Evolutionary conservation across 345 rosid genomes (phyloP).

Genomic region (Lagerstroemia speciosa): DNA sequence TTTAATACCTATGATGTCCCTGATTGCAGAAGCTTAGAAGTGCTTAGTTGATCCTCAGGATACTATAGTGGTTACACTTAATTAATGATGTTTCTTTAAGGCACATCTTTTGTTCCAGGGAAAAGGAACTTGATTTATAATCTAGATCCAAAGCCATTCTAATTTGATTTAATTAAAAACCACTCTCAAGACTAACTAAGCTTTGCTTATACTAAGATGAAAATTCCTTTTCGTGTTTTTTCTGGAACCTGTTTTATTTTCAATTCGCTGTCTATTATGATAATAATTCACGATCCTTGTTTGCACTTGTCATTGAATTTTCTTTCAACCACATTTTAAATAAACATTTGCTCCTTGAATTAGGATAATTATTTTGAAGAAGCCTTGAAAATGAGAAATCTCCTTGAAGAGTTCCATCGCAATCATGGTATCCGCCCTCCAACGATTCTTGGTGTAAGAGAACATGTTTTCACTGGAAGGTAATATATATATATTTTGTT

Average conservation of each 20-base stretch:
- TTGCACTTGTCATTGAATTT: not conserved
- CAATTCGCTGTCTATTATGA: not conserved
- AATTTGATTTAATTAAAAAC: not conserved
- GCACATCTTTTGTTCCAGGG: not conserved
- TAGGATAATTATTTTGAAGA: conserved; percentile 99
- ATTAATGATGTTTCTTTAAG: not conserved
- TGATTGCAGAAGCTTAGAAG: not conserved
- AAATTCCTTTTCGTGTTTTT: not conserved
- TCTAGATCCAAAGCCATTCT: not conserved
- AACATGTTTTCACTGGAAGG: conserved; percentile 98
- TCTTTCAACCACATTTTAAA: not conserved
- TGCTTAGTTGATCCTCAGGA: too few species aligned
- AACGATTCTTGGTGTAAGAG: conserved; percentile 98
- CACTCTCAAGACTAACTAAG: not conserved
- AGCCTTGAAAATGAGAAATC: conserved; percentile 97
- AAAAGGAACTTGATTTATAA: not conserved
- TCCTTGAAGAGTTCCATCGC: conserved; percentile 74
- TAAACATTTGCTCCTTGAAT: not conserved
- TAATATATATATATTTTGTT: conserved; percentile 14
- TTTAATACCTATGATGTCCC: not conserved
- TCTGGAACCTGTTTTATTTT: not conserved
- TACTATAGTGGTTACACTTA: too few species aligned
- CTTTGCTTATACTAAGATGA: not conserved
- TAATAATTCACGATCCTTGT: not conserved
- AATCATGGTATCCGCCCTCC: conserved; percentile 87